A percentile compares a stretch with the other conserved stretches of the same genome.
phyloP scores from a whole-genome alignment of 2,329 filamentous ascomycete genomes.

The Trichoderma oligosporum region DNA sequence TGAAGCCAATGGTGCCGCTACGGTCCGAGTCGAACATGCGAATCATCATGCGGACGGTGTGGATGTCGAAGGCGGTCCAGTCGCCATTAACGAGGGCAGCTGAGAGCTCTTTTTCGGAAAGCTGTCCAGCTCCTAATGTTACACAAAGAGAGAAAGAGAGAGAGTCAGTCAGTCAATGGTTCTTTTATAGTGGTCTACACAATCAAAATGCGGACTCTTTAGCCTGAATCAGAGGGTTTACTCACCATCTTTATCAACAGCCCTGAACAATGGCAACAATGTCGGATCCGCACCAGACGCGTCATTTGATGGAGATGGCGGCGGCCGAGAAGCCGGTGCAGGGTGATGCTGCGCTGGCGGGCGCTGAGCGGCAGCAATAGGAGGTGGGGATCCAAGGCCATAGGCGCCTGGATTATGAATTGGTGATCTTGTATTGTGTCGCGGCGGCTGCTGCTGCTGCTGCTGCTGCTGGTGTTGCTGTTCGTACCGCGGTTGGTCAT shows the following conservation, averaged over 20 bases:
- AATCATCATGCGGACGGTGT: slow-evolving; percentile 98
- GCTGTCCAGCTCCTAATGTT: slow-evolving; percentile 63
- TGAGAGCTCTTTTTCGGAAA: slow-evolving; percentile 82
- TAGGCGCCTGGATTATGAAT: slow-evolving; percentile 39
- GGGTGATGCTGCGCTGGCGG: slow-evolving; percentile 47
- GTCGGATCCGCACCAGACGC: slow-evolving; percentile 60
- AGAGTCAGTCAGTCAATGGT: not conserved
- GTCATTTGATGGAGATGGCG: slow-evolving; percentile 58
- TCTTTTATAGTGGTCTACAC: not conserved
- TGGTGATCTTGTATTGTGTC: slow-evolving; percentile 49
- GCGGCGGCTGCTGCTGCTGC: too few relatives aligned
- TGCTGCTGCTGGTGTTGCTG: too few relatives aligned
- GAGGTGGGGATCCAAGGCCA: slow-evolving; percentile 51
- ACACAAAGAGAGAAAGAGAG: not conserved
- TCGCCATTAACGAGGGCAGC: slow-evolving; percentile 94
- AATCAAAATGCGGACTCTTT: not conserved
- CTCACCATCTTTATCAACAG: slow-evolving; percentile 80
- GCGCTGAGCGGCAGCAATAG: slow-evolving; percentile 40
- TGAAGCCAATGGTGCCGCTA: slow-evolving; percentile 83
- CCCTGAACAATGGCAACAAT: slow-evolving; percentile 80
- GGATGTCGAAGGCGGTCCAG: slow-evolving; percentile 87
- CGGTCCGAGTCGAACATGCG: slow-evolving; percentile 97
- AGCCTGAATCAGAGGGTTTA: slow-evolving; percentile 13
- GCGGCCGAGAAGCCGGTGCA: slow-evolving; percentile 57
- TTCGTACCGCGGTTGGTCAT: slow-evolving; percentile 28